Conservation (phyloP, 352 stramenopile genomes). For the Saprolegnia parasitica region DNA sequence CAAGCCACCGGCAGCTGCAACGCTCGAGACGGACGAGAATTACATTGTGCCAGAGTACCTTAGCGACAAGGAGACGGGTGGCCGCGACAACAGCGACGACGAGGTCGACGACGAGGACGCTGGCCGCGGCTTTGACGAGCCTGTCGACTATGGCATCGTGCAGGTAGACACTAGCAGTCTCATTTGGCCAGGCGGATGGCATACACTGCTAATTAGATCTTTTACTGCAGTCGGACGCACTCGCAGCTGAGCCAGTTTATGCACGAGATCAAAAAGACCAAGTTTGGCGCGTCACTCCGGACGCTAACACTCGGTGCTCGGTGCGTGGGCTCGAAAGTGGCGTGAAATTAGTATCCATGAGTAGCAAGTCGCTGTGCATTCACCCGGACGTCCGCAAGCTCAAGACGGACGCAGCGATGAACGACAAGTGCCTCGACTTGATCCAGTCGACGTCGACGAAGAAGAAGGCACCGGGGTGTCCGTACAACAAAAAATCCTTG, state of each 20-base stretch:
- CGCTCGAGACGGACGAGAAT: slow-evolving; percentile 19
- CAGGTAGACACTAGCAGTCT: slow-evolving; percentile 7
- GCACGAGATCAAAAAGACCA: slow-evolving; percentile 79
- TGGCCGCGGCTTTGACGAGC: neutral
- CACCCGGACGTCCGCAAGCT: slow-evolving; percentile 66
- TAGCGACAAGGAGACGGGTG: slow-evolving; percentile 41
- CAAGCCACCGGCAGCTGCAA: slow-evolving; percentile 25
- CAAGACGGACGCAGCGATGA: slow-evolving; percentile 71
- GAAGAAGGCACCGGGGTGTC: slow-evolving; percentile 55
- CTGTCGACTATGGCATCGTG: slow-evolving; percentile 28
- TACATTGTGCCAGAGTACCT: slow-evolving; percentile 76
- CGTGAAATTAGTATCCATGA: neutral
- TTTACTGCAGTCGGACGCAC: slow-evolving; percentile 88
- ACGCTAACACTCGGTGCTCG: slow-evolving; percentile 73
- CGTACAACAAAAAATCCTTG: slow-evolving; percentile 77
- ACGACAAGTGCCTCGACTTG: slow-evolving; percentile 83
- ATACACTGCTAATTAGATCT: slow-evolving; percentile 55
- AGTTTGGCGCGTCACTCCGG: slow-evolving; percentile 60
- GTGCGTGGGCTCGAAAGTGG: slow-evolving; percentile 5
- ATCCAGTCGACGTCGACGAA: slow-evolving; percentile 54
- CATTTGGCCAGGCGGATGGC: too few species aligned
- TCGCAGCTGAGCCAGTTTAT: slow-evolving; percentile 88
- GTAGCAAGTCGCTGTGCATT: slow-evolving; percentile 76
- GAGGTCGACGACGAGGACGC: slow-evolving; percentile 2
- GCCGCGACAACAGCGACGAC: slow-evolving; percentile 45